These are phyloP conservation scores for Rubroboletus pulcherrimus DNA, from an alignment of 768 basidiomycete species.

Conservation along the genomic window DNA sequence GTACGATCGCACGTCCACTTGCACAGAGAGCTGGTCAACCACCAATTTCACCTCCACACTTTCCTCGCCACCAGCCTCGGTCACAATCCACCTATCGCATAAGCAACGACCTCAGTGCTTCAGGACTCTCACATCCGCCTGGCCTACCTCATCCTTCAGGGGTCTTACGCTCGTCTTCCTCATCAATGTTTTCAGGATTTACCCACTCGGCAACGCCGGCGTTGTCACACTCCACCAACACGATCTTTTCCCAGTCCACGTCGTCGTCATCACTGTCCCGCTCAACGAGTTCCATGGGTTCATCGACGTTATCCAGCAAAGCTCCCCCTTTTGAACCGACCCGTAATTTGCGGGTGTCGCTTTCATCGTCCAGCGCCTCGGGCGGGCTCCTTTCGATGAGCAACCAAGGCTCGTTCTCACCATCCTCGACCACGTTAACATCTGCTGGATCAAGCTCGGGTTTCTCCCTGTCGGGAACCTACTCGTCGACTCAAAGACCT, in stretches of 20 bases:
- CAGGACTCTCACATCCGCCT: slow-evolving; percentile 14
- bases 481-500: slow-evolving; percentile 16
- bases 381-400: slow-evolving; percentile 9
- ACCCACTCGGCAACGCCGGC: slow-evolving; percentile 6
- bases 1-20: slow-evolving; percentile 25
- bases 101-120: slow-evolving; percentile 10
- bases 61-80: slow-evolving; percentile 26
- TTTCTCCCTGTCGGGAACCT: slow-evolving; percentile 11
- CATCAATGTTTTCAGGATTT: slow-evolving; percentile 16
- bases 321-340: slow-evolving; percentile 55
- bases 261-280: slow-evolving; percentile 27
- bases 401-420: slow-evolving; percentile 16
- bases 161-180: slow-evolving; percentile 8
- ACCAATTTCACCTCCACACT: slow-evolving; percentile 26
- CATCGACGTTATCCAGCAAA: slow-evolving; percentile 48
- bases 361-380: slow-evolving; percentile 19
- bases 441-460: slow-evolving; percentile 8
- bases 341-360: slow-evolving; percentile 23
- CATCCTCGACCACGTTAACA: slow-evolving; percentile 14
- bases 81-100: slow-evolving; percentile 24
- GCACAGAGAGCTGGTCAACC: slow-evolving; percentile 13
- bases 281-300: slow-evolving; percentile 26
- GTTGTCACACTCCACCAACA: slow-evolving; percentile 14
- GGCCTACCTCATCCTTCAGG: slow-evolving; percentile 16
- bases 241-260: slow-evolving; percentile 18